A percentile compares a stretch with the other conserved stretches of the same genome.
phyloP scores from a whole-genome alignment of 257 asterid species.

The Solanum clarkiae region DNA sequence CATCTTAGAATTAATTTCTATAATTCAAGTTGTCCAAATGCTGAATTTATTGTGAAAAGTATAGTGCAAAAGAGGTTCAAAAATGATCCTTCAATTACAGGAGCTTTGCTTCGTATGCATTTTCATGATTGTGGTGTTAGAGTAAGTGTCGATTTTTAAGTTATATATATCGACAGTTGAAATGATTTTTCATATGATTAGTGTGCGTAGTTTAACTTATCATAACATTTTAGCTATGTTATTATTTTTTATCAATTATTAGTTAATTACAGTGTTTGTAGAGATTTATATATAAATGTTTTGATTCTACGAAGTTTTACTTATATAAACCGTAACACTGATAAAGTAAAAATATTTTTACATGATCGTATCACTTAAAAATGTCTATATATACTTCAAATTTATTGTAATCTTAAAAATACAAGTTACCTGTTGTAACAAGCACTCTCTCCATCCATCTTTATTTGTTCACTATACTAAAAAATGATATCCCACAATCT shows the following conservation, averaged over 20 bases:
- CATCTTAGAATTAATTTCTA: constrained; percentile 52
- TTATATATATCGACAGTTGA: neutral
- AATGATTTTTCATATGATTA: neutral
- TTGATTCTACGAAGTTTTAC: neutral
- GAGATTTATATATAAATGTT: neutral
- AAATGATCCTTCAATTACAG: constrained; percentile 42
- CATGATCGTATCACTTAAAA: neutral
- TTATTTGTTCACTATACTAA: too few relatives aligned
- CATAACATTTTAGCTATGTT: neutral
- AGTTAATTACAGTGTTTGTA: neutral
- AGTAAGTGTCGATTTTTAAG: constrained; percentile 9
- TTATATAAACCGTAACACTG: neutral
- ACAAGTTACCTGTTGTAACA: too few relatives aligned
- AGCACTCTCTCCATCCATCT: too few relatives aligned
- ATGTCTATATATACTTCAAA: neutral
- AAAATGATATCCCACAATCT: too few relatives aligned
- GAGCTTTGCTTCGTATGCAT: constrained; percentile 77
- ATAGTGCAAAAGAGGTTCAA: constrained; percentile 33
- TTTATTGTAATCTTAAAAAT: too few relatives aligned
- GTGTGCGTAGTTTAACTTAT: neutral
- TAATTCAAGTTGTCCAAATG: constrained; percentile 33
- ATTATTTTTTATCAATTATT: neutral
- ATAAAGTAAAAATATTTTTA: neutral
- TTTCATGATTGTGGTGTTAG: constrained; percentile 75
- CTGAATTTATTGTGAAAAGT: constrained; percentile 37